Conservation (phyloP, 2,329 filamentous ascomycete species). For the Alternaria ethzedia region DNA sequence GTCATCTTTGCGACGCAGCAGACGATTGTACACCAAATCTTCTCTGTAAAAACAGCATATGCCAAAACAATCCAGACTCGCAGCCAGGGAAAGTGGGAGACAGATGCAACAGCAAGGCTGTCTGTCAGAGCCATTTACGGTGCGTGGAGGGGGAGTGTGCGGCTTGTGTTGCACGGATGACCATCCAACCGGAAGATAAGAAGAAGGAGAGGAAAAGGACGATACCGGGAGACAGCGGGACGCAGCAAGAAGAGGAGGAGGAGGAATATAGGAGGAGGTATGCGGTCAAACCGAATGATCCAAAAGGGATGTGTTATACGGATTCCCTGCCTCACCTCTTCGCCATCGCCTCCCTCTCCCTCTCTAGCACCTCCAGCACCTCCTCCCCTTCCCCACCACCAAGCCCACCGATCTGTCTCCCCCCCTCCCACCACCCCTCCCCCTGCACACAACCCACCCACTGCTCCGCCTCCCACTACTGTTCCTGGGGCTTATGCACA, state of each 20-base stretch:
- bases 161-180: conserved; percentile 21
- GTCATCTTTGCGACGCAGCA: conserved; percentile 36
- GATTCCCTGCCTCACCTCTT: conserved; percentile 25
- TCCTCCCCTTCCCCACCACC: not conserved
- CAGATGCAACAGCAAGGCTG: conserved; percentile 35
- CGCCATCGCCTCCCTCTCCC: not conserved
- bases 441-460: conserved; percentile 33
- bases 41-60: conserved; percentile 43
- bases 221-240: conserved; percentile 5
- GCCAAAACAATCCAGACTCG: conserved; percentile 15
- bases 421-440: not conserved
- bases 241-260: not conserved
- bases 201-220: not conserved
- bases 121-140: conserved; percentile 35
- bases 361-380: no score
- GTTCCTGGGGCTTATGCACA: conserved; percentile 37
- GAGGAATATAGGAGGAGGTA: not conserved
- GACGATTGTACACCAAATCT: conserved; percentile 37
- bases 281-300: conserved; percentile 8
- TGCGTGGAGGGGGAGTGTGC: conserved; percentile 32
- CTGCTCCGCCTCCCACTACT: conserved; percentile 36
- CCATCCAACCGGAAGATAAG: conserved; percentile 14
- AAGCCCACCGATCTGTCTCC: conserved; percentile 8
- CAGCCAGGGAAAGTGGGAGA: conserved; percentile 38
- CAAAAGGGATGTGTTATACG: conserved; percentile 22